Evolutionary conservation across 148 eudicot genomes (phyloP).

Genomic region (Chenopodium formosanum): DNA sequence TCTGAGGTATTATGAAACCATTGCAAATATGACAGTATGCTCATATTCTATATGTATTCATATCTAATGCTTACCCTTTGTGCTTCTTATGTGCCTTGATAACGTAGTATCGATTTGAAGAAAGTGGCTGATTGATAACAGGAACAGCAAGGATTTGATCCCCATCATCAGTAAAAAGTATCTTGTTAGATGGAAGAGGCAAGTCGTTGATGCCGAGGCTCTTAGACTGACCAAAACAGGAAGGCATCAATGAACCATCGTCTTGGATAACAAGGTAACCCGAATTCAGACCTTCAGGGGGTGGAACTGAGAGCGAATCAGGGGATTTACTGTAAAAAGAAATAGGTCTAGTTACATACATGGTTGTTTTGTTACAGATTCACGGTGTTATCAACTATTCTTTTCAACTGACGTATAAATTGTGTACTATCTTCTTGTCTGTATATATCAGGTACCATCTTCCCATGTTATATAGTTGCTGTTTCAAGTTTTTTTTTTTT

Average conservation of each 20-base stretch:
- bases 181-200: constrained; percentile 27
- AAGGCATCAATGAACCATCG: constrained; percentile 21
- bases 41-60: background rate
- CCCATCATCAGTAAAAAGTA: constrained; percentile 9
- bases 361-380: background rate
- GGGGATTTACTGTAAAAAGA: constrained; percentile 29
- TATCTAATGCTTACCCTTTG: constrained; percentile 21
- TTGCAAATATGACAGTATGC: background rate
- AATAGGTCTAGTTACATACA: constrained; percentile 36
- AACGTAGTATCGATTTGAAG: constrained; percentile 33
- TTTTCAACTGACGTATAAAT: background rate
- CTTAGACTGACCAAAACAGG: constrained; percentile 24
- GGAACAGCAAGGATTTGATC: constrained; percentile 29
- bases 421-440: background rate
- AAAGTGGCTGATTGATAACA: constrained; percentile 32
- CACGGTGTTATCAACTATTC: too few species aligned
- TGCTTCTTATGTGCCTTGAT: constrained; percentile 24
- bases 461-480: background rate
- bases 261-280: constrained; percentile 33
- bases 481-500: too few species aligned
- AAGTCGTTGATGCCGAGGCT: constrained; percentile 8
- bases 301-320: constrained; percentile 13
- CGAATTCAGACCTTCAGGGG: constrained; percentile 37
- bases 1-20: background rate
- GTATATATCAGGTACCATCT: background rate